Base-by-base conservation (phyloP, 176 grass and related monocot genomes). In the Tillandsia leiboldiana region DNA sequence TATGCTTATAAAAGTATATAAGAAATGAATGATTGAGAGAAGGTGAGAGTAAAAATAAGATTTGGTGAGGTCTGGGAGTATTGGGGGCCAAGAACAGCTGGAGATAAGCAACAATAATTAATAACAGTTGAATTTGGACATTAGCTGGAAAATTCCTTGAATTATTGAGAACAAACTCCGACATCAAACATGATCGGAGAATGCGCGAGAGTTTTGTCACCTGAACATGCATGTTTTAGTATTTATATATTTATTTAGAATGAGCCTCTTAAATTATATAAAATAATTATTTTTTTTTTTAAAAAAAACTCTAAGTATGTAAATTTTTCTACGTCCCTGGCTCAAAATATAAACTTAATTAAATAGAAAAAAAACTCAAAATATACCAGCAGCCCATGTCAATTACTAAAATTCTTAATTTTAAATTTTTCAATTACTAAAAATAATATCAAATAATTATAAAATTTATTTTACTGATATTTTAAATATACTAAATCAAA, bases 61-160 rank as follows among this genome's bases (percentile, higher is more conserved):
- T 64, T 69, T 68, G 78, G 76, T 79, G 65, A 63, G 50, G 28
- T 76, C 69, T 69, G 72, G 75, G 75, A 69, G 83, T 69, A 70
- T 73, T 54, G 64, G 76, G 42, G 59, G 69, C 76, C 85, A 83
- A 69, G 83, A 83, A 83, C 85, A 87, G 85, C 85, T 83, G 49
- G 80, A 69, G 64, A 52, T 77, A 69, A 49, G 80, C 33, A 42
- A 42, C 29, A 33, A 33, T 5, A 42, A 42, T 0, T 42, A 87
- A 87, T 77, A 77, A 72, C 70, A 49, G n/a, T 63, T 49, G 47
- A 50, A 63, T 74, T 73, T 77, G 83, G 80, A 81, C 72, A 67
- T 80, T 33, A 81, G 90, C 89, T 92, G 82, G 83, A 87, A 86
- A 88, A 79, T 74, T 75, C 75, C 88, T 79, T 76, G 90, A 79